phyloP scores from a whole-genome alignment of 2,329 filamentous ascomycete species.

The Cyclaneusma minus region DNA sequence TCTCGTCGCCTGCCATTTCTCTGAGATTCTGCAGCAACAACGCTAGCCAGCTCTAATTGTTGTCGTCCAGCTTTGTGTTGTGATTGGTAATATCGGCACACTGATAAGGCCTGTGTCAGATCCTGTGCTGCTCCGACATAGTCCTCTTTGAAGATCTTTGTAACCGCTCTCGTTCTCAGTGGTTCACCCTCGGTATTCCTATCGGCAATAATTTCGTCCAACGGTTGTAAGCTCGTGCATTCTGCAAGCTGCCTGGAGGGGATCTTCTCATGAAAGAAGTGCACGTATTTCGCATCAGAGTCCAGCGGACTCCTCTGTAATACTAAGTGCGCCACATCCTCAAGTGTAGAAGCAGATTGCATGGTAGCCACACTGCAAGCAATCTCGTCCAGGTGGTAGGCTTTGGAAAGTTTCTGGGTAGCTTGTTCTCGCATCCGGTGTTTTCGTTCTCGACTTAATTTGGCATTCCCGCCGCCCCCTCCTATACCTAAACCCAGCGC shows the following conservation, averaged over 20 bases:
- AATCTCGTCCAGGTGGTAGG: constrained; percentile 71
- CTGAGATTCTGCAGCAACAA: constrained; percentile 16
- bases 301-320: constrained; percentile 54
- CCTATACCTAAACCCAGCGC: constrained; percentile 42
- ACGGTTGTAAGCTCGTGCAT: constrained; percentile 48
- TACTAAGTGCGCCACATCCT: constrained; percentile 61
- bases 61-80: constrained; percentile 21
- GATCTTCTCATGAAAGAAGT: constrained; percentile 87
- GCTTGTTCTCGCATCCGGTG: constrained; percentile 70
- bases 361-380: constrained; percentile 71
- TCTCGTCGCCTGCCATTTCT: constrained; percentile 25
- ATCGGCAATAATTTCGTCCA: constrained; percentile 52
- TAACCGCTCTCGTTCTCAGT: constrained; percentile 57
- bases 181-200: constrained; percentile 49
- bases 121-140: constrained; percentile 54
- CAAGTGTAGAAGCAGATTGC: constrained; percentile 63
- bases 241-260: constrained; percentile 58
- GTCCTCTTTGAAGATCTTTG: constrained; percentile 62
- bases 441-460: constrained; percentile 60
- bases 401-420: constrained; percentile 59
- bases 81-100: constrained; percentile 20
- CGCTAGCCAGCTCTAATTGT: constrained; percentile 32
- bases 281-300: constrained; percentile 69
- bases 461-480: constrained; percentile 40
- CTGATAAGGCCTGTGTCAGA: constrained; percentile 48